phyloP scores from a whole-genome alignment of 768 basidiomycete species.

The Suillus subluteus region DNA sequence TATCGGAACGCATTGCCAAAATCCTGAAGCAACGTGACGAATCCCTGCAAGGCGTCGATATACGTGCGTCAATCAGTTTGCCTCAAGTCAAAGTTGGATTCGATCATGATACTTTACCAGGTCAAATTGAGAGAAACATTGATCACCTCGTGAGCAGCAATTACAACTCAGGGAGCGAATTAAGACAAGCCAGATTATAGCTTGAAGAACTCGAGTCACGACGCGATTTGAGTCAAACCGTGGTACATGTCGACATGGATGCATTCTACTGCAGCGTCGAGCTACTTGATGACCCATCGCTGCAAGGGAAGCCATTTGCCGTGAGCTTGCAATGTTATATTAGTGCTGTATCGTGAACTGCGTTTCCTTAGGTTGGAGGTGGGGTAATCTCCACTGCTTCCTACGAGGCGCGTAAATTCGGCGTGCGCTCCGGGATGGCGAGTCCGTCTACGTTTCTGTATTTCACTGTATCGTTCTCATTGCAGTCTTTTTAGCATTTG shows the following conservation, averaged over 20 bases:
- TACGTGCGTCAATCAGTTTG: constrained; percentile 46
- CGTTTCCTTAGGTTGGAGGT: constrained; percentile 61
- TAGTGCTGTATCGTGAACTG: constrained; percentile 11
- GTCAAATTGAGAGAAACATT: constrained; percentile 61
- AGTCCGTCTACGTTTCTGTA: constrained; percentile 44
- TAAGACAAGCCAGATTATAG: constrained; percentile 28
- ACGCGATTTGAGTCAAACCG: constrained; percentile 79
- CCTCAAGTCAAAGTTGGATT: constrained; percentile 14
- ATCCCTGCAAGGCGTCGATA: constrained; percentile 54
- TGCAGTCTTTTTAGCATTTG: constrained; percentile 59
- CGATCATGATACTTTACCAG: constrained; percentile 34
- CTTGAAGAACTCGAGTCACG: constrained; percentile 71
- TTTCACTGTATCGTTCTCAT: background rate
- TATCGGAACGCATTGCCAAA: constrained; percentile 75
- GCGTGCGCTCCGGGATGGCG: constrained; percentile 96
- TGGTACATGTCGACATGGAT: constrained; percentile 97
- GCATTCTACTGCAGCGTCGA: constrained; percentile 90
- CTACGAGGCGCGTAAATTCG: constrained; percentile 89
- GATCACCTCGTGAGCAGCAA: constrained; percentile 68
- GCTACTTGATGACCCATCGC: constrained; percentile 61
- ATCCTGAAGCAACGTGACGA: constrained; percentile 70
- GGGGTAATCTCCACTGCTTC: constrained; percentile 90
- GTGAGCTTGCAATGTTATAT: constrained; percentile 39
- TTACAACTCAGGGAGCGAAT: background rate
- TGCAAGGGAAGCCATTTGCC: constrained; percentile 74